Evolutionary conservation across 371 early-diverging fungal species (phyloP).

Genomic region (Lichtheimia ornata): DNA sequence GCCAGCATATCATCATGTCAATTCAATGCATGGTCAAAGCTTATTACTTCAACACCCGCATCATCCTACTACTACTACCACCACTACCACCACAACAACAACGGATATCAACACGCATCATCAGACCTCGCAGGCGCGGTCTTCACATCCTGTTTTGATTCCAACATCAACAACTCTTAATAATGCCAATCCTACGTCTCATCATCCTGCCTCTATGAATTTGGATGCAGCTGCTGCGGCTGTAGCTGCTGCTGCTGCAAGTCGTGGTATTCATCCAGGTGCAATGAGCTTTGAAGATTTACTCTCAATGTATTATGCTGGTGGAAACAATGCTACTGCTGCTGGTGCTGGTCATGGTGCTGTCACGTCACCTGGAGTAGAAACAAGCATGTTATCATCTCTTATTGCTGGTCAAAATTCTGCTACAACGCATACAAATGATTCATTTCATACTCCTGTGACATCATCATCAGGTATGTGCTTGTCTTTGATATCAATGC

Average conservation of each 20-base stretch:
- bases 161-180: not conserved
- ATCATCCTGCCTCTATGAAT: too few relatives aligned
- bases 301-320: constrained; percentile 19
- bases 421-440: too few relatives aligned
- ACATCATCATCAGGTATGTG: not conserved
- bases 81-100: not conserved
- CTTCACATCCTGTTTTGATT: constrained; percentile 8
- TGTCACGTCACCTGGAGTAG: not conserved
- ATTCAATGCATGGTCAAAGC: not conserved
- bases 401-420: too few relatives aligned
- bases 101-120: not conserved
- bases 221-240: constrained; percentile 10
- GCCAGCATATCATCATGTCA: constrained; percentile 11
- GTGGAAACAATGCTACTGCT: constrained; percentile 3
- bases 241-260: constrained; percentile 1
- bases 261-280: constrained; percentile 18
- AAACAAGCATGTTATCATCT: not conserved
- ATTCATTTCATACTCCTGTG: too few relatives aligned
- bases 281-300: constrained; percentile 29
- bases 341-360: too few relatives aligned
- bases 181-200: not conserved
- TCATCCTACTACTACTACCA: not conserved
- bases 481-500: too few relatives aligned
- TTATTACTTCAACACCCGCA: not conserved
- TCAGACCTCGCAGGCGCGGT: constrained; percentile 19